Evolutionary conservation across 768 basidiomycete genomes (phyloP), one percentile per base, ranked within the genome.

Genomic region (Ephemerocybe angulata): DNA sequence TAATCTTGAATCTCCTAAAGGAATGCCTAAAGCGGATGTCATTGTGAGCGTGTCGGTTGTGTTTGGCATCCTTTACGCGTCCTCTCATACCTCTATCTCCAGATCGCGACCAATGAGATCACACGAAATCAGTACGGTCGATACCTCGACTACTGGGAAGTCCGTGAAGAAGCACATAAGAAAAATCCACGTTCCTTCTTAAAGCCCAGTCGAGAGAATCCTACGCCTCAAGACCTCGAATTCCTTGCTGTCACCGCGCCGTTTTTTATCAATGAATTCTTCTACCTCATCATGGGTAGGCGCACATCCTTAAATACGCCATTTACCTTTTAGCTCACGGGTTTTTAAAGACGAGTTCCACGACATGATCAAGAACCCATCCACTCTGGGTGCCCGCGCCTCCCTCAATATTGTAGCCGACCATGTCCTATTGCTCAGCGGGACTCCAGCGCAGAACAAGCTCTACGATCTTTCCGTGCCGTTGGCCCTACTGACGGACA

Each of bases 381-480:
- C 12, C 10, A 53, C 38, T n/a, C 11, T 42, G 4, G 19, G 22
- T 12, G 15, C 52, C 11, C 25, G 41, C 17, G 11, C 40, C 43
- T 21, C 43, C 6, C 41, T 53, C 7, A 44, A 3, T 4, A 25
- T 53, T 28, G 3, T 19, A n/a, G 52, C 29, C 4, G 41, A 42
- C 21, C 38, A 53, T 21, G 21, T 42, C 31, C 52, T 53, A 3
- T 22, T 53, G 4, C 17, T 53, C 12, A 53, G 52, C 25, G 52
- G 52, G 5, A 53, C 52, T 3, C 52, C 52, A 2, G 52, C 52
- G 4, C 52, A 53, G 29, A 53, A 53, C 40, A 53, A 53, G 40
- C 27, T 53, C 7, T 38, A 43, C 19, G 52, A 53, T 25, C 52
- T 53, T n/a, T 13, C 41, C 25, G 41, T 44, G 5, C 40, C 52